phyloP scores from a whole-genome alignment of 352 stramenopile species.

The Phytophthora hibernalis region DNA sequence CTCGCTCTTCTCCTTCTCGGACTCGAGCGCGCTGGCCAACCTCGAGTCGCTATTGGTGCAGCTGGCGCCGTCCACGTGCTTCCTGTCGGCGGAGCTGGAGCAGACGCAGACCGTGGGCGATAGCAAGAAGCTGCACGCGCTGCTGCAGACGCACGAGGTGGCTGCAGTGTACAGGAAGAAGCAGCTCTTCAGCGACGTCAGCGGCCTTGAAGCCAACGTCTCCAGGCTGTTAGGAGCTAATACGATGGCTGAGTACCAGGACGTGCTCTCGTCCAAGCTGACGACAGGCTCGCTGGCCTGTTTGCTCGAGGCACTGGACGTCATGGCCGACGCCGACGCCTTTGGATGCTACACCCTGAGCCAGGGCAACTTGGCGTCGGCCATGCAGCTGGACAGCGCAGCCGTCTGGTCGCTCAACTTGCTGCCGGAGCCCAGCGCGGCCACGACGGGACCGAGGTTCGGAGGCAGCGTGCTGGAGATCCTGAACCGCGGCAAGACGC shows the following conservation, averaged over 20 bases:
- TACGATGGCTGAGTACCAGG: constrained; percentile 69
- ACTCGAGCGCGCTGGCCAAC: constrained; percentile 86
- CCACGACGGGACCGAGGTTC: constrained; percentile 48
- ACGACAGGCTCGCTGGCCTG: constrained; percentile 74
- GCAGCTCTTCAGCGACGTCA: constrained; percentile 61
- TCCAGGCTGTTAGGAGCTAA: constrained; percentile 57
- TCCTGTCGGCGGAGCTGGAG: constrained; percentile 62
- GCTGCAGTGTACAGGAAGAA: constrained; percentile 75
- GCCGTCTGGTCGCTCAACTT: constrained; percentile 94
- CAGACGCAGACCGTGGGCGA: constrained; percentile 70
- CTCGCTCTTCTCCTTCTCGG: constrained; percentile 80
- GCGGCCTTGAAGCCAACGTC: constrained; percentile 72
- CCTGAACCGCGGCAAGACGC: constrained; percentile 95
- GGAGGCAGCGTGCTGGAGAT: constrained; percentile 93
- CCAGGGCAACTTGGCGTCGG: constrained; percentile 77
- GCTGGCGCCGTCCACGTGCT: constrained; percentile 78
- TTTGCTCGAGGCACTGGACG: constrained; percentile 69
- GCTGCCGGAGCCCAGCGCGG: constrained; percentile 77
- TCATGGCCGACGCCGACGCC: constrained; percentile 70
- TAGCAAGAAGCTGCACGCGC: constrained; percentile 83
- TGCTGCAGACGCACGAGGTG: constrained; percentile 75
- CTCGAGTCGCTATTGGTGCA: constrained; percentile 88
- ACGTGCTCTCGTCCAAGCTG: constrained; percentile 72
- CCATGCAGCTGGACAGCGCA: constrained; percentile 93
- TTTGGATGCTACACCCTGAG: constrained; percentile 81